phyloP scores from a whole-genome alignment of 306 rosid species.

The Lupinus albus region DNA sequence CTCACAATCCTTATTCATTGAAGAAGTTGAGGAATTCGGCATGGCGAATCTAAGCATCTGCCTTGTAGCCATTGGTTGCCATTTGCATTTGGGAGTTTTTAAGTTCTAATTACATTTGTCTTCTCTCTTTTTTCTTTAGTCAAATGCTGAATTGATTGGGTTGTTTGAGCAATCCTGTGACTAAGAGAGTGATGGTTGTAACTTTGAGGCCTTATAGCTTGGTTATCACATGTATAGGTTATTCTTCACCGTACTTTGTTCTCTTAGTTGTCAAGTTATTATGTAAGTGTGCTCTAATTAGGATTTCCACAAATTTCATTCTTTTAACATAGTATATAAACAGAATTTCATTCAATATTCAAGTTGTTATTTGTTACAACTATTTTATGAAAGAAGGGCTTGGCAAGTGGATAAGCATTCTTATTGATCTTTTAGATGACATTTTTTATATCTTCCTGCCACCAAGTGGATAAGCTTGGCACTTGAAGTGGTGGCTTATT shows the following conservation, averaged over 20 bases:
- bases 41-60: no score
- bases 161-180: constrained; percentile 29
- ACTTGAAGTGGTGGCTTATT: constrained; percentile 36
- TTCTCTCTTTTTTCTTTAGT: not conserved
- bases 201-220: not conserved
- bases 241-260: not conserved
- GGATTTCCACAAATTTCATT: constrained; percentile 27
- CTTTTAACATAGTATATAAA: constrained; percentile 12
- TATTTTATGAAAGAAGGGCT: no score
- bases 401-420: not conserved
- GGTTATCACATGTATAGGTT: constrained; percentile 30
- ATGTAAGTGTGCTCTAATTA: constrained; percentile 17
- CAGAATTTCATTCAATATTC: constrained; percentile 7
- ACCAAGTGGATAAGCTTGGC: constrained; percentile 35
- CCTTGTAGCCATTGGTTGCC: not conserved
- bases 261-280: constrained; percentile 10
- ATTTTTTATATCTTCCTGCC: constrained; percentile 17
- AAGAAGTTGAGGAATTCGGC: not conserved
- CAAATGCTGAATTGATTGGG: constrained; percentile 9
- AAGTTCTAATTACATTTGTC: not conserved
- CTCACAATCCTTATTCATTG: constrained; percentile 23
- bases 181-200: constrained; percentile 6
- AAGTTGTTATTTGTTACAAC: no score
- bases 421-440: not conserved
- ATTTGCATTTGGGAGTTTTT: not conserved